Conservation (phyloP, 2,329 filamentous ascomycete genomes). For the Tolypocladium cylindrosporum region DNA sequence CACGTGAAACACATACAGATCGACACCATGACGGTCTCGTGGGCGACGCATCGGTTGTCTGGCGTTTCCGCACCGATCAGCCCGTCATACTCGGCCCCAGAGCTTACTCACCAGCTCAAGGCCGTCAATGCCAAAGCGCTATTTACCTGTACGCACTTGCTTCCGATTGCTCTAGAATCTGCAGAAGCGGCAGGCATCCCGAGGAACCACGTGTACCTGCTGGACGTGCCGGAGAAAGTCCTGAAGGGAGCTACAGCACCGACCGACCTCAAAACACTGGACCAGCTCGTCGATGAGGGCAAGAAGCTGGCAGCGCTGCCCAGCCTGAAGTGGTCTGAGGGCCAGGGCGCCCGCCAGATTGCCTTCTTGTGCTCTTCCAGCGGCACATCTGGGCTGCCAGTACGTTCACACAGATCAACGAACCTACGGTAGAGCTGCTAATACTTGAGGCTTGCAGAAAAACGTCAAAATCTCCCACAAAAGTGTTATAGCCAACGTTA, state of each 20-base stretch:
- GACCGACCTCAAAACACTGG: constrained; percentile 53
- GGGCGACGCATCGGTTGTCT: constrained; percentile 56
- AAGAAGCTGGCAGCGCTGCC: constrained; percentile 27
- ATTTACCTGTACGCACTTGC: constrained; percentile 58
- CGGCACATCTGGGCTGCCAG: constrained; percentile 62
- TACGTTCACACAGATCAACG: constrained; percentile 13
- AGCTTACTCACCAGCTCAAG: constrained; percentile 58
- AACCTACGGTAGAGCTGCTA: background rate
- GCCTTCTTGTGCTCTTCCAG: constrained; percentile 67
- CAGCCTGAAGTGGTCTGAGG: constrained; percentile 44
- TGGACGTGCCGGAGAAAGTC: constrained; percentile 47
- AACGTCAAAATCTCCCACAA: constrained; percentile 68
- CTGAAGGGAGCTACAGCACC: constrained; percentile 54
- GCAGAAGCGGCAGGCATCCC: constrained; percentile 51
- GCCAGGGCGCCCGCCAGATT: constrained; percentile 51
- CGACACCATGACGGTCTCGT: constrained; percentile 41
- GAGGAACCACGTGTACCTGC: constrained; percentile 50
- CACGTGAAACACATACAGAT: constrained; percentile 45
- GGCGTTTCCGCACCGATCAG: constrained; percentile 62
- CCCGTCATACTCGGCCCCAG: constrained; percentile 55
- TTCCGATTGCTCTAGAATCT: constrained; percentile 52
- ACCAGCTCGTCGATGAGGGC: constrained; percentile 52
- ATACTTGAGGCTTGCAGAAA: constrained; percentile 37
- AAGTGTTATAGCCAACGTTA: constrained; percentile 63
- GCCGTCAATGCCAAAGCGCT: constrained; percentile 54